These are phyloP conservation scores for Aegilops umbellulata DNA, from an alignment of 176 grass and related monocot species.

Conservation along the genomic window DNA sequence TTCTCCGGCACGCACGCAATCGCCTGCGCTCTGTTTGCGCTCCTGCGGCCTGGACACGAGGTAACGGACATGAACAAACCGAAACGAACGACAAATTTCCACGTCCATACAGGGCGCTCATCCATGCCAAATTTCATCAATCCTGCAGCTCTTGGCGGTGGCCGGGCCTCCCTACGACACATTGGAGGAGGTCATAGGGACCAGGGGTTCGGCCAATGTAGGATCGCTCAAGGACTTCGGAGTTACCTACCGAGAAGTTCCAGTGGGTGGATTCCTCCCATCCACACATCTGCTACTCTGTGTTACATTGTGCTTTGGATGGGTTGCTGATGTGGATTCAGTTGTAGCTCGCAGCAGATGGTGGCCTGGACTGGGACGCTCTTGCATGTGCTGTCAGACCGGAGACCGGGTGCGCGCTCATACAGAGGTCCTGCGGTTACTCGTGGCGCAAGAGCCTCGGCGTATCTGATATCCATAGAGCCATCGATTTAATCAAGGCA, in stretches of 20 bases:
- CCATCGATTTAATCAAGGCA: constrained; percentile 73
- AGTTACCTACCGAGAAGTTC: constrained; percentile 71
- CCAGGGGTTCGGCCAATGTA: constrained; percentile 59
- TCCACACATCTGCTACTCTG: not conserved
- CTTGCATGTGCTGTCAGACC: constrained; percentile 55
- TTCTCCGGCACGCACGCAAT: constrained; percentile 96
- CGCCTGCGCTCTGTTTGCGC: constrained; percentile 80
- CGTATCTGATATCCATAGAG: constrained; percentile 57
- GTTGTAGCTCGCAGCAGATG: constrained; percentile 79
- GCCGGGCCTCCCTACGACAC: constrained; percentile 84
- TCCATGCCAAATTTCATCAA: too few relatives aligned
- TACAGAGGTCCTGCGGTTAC: constrained; percentile 93
- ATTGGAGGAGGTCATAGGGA: constrained; percentile 92
- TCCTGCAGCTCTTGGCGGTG: constrained; percentile 75
- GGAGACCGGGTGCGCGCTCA: constrained; percentile 72
- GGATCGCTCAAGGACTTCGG: constrained; percentile 94
- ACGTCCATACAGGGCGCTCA: too few relatives aligned
- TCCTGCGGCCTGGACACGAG: constrained; percentile 82
- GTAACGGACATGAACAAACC: constrained; percentile 20
- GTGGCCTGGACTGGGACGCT: constrained; percentile 66
- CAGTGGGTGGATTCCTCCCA: constrained; percentile 35
- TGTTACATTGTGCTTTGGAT: not conserved
- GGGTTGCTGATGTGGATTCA: not conserved
- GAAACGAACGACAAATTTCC: too few relatives aligned
- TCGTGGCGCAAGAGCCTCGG: constrained; percentile 79